Base-by-base conservation (phyloP, 2,329 filamentous ascomycete genomes). In the Stemphylium lycopersici region DNA sequence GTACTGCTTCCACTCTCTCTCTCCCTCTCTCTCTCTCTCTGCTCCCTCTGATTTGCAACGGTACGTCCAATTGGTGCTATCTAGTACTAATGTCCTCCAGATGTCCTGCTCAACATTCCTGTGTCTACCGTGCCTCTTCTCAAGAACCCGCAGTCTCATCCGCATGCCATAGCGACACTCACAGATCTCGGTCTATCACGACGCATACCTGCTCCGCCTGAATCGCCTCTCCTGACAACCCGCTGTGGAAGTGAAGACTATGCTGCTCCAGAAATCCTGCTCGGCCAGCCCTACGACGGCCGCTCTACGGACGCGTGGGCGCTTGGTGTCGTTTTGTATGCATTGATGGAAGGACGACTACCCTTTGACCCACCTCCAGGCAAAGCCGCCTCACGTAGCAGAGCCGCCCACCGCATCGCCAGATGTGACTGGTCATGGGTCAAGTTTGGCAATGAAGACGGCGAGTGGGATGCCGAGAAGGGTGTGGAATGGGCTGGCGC, bases 181-280 rank as follows among this genome's bases (percentile, higher is more conserved):
- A 96, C 93, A 13, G 95, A 99, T 72, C 82, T 99, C 11, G 95
- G 95, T 12, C 85, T 99, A 11, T 96, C 92, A 3, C 86, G 93
- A 49, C 88, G 90, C 32, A 90, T 98, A 34, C 86, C 91, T 13
- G 76, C 81, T 52, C 84, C 84, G 0, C 85, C 85, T 0, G 88
- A 91, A 58, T 91, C 91, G 47, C 91, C 96, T 62, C 88, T 93
- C 56, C 83, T 99, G n/a, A 90, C 90, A 57, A 98, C 93, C 1
- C 86, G 95, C 8, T 99, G 95, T 74, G 95, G 95, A 29, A 96
- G 90, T 36, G 95, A 98, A 76, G 95, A 99, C 77, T 99, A 99
- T 72, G 93, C 93, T 1, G 93, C 95, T 0, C 95, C 95, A 0
- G 95, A 99, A 74, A 92, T 99, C 40, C 88, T 99, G 48, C 91